Evolutionary conservation across 495 filamentous ascomycete species (phyloP), one percentile per base, ranked within the genome.

Genomic region (Mycothermus thermophilus): DNA sequence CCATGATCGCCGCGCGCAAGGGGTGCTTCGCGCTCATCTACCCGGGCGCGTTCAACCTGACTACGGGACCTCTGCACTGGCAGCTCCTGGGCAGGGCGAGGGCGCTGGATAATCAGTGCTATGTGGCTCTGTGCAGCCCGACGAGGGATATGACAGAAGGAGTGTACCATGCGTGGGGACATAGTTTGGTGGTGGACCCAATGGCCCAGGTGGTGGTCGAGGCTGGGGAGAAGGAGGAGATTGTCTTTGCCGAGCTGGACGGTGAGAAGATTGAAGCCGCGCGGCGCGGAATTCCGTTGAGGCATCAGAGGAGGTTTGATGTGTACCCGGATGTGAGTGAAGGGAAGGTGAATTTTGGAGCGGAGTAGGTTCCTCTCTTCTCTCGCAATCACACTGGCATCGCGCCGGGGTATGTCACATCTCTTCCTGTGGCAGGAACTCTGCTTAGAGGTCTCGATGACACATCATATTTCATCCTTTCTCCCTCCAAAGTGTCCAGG

Each of bases 21-120:
- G 62, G 60, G 8, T 77, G 74, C 35, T 96, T 96, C 55, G 64
- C 80, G 21, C 69, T 96, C 14, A 48, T 96, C 6, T 96, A 95
- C 55, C 90, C 90, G 3, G 90, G 86, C 15, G 90, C 92, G 2
- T 97, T 97, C 63, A 97, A 96, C 59, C 66, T 77, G 42, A 93
- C 84, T 2, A 97, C 90, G 0, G 90, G 90, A 0, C 76, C 80
- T 7, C 52, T 96, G 56, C 90, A 97, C 57, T 97, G 90, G 92
- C 70, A 72, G 25, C 55, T 97, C 42, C 70, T 77, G 50, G 90
- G 77, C 11, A 71, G 80, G 40, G 87, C 83, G 8, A 67, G 90
- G 36, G 90, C 90, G 8, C 66, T 88, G 51, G 90, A 99, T 49
- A 96, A 96, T 58, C 88, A 99, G 68, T 53, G 86, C 2, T 99